Evolutionary conservation across 2,329 filamentous ascomycete genomes (phyloP), one percentile per base, ranked within the genome.

Genomic region (Microcyclosporella mali): DNA sequence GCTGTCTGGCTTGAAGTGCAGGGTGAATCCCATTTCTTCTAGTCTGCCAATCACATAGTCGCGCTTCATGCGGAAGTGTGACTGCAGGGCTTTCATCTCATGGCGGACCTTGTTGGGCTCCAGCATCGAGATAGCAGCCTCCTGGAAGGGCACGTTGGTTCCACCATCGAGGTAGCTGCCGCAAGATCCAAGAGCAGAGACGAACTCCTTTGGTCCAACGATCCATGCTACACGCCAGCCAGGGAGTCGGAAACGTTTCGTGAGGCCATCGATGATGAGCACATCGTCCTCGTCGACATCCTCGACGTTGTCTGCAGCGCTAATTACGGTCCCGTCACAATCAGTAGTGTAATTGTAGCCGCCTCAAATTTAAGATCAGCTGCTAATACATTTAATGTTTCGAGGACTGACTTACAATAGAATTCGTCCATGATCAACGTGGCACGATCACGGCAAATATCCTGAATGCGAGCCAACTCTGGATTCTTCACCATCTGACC

Each of bases 371-470:
- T 9, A n/a, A 25, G 21, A 25, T 25, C 21, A 25, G 21, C 21
- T 9, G 21, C 4, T 6, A 9, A 25, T 9, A 25, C 21, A 9
- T 9, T 9, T 6, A 25, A 25, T n/a, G n/a, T n/a, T n/a, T n/a
- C n/a, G n/a, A n/a, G n/a, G n/a, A n/a, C n/a, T 9, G 9, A 25
- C 21, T 25, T 25, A 25, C 37, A 53, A 70, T 97, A 97, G 74
- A 97, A 97, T 68, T 97, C 90, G 61, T 97, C 90, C 70, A 89
- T 87, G 64, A 97, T 89, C 43, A 97, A 73, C 1, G 90, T 97
- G 2, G 88, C 88, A 41, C 88, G 81, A 54, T 88, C 86, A 61
- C 88, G 82, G 72, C 88, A 94, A 57, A 95, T 84, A 61, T 95
- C 86, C 66, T 97, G 89, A 58, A 95, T 95, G 67, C 90, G 79